Conservation (phyloP, 1,284 basidiomycete species). For the Bondarzewia mesenterica region DNA sequence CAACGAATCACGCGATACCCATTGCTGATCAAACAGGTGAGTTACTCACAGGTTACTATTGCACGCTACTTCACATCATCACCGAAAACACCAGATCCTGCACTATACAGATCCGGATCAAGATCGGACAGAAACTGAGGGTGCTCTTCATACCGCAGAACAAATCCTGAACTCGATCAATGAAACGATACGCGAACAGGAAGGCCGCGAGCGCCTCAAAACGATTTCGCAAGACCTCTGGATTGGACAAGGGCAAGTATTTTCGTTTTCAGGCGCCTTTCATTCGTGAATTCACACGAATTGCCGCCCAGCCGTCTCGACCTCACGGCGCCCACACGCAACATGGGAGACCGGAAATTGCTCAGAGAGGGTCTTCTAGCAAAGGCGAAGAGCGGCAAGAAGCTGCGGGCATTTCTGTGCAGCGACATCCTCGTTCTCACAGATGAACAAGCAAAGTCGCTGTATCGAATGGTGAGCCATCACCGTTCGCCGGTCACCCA, state of each 20-base stretch:
- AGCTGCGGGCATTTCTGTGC: conserved; percentile 70
- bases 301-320: conserved; percentile 72
- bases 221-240: conserved; percentile 73
- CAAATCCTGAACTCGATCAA: conserved; percentile 76
- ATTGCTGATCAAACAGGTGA: conserved; percentile 72
- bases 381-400: conserved; percentile 82
- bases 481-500: not conserved
- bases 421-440: conserved; percentile 78
- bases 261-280: too few species aligned
- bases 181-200: conserved; percentile 82
- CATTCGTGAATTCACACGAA: too few species aligned
- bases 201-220: conserved; percentile 66
- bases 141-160: conserved; percentile 61
- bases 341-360: conserved; percentile 69
- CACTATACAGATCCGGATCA: conserved; percentile 65
- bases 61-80: not conserved
- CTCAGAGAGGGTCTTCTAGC: conserved; percentile 72
- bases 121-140: conserved; percentile 48
- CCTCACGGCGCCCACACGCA: conserved; percentile 80
- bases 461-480: conserved; percentile 73
- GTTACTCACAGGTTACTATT: conserved; percentile 7
- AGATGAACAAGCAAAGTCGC: conserved; percentile 53
- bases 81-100: conserved; percentile 48
- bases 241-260: conserved; percentile 79
- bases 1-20: conserved; percentile 93